Evolutionary conservation across 129 eudicot species (phyloP).

Genomic region (Dittrichia graveolens): DNA sequence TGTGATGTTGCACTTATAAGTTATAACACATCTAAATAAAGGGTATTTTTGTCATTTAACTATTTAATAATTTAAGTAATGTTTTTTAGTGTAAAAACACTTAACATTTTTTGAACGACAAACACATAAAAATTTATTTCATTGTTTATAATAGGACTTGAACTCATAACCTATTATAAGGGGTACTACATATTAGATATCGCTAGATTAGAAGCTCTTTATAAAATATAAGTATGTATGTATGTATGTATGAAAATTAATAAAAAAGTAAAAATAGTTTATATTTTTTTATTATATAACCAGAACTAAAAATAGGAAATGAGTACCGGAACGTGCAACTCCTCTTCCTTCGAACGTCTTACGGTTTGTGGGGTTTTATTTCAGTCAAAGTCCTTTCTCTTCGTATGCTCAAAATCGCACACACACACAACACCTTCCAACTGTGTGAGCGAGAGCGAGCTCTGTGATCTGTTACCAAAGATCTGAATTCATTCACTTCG

Average conservation of each 20-base stretch:
- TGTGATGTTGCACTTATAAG: too few relatives aligned
- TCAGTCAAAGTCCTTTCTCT: constrained; percentile 34
- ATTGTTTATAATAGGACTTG: too few relatives aligned
- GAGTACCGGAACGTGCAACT: constrained; percentile 28
- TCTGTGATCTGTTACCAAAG: constrained; percentile 16
- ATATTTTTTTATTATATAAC: not conserved
- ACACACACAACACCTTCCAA: constrained; percentile 37
- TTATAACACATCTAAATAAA: too few relatives aligned
- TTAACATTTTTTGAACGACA: too few relatives aligned
- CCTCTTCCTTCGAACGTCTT: constrained; percentile 18
- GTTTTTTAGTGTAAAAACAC: too few relatives aligned
- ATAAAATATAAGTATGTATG: too few relatives aligned
- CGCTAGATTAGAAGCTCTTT: too few relatives aligned
- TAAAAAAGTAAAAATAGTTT: not conserved
- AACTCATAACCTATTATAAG: too few relatives aligned
- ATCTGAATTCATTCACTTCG: constrained; percentile 18
- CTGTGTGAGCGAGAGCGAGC: constrained; percentile 30
- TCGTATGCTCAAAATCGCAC: constrained; percentile 21
- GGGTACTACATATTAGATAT: too few relatives aligned
- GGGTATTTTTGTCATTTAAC: not conserved
- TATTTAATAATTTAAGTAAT: not conserved
- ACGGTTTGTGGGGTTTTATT: constrained; percentile 26
- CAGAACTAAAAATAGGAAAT: constrained; percentile 12
- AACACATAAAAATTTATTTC: too few relatives aligned
- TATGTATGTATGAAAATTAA: not conserved